A percentile compares a stretch with the other conserved stretches of the same genome.
phyloP scores from a whole-genome alignment of 495 filamentous ascomycete genomes.

The Podospora sp. region DNA sequence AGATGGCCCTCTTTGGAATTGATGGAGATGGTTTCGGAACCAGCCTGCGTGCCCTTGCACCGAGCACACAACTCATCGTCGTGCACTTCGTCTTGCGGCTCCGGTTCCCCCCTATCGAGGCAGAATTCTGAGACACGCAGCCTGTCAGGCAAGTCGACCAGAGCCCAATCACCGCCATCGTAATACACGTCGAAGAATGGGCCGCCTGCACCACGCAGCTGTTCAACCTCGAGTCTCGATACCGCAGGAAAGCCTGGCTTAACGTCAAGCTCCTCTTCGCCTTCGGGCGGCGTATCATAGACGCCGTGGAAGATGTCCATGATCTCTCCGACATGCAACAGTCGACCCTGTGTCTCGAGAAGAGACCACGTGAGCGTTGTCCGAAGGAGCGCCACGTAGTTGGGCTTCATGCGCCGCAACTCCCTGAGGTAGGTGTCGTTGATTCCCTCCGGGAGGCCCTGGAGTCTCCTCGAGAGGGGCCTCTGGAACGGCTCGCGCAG shows the following conservation, averaged over 20 bases:
- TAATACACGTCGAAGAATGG: slow-evolving; percentile 20
- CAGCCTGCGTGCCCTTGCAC: slow-evolving; percentile 15
- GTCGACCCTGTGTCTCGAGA: slow-evolving; percentile 15
- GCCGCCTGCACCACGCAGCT: slow-evolving; percentile 24
- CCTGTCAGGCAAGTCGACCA: slow-evolving; percentile 5
- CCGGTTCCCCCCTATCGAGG: slow-evolving; percentile 5
- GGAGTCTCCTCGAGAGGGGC: slow-evolving; percentile 26
- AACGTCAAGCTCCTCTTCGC: background rate
- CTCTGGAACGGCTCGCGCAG: slow-evolving; percentile 31
- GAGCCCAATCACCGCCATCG: slow-evolving; percentile 9
- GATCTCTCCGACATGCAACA: slow-evolving; percentile 23
- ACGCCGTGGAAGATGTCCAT: slow-evolving; percentile 32
- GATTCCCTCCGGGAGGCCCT: slow-evolving; percentile 25
- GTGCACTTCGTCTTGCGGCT: slow-evolving; percentile 4
- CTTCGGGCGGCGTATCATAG: slow-evolving; percentile 15
- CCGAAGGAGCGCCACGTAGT: slow-evolving; percentile 32
- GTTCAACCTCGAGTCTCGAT: slow-evolving; percentile 25
- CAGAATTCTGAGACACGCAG: slow-evolving; percentile 24
- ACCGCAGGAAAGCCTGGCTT: slow-evolving; percentile 17
- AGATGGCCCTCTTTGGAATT: slow-evolving; percentile 26
- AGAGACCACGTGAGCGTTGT: slow-evolving; percentile 31
- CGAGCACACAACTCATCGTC: slow-evolving; percentile 22
- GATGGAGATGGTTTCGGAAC: slow-evolving; percentile 19
- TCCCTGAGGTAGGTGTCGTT: slow-evolving; percentile 26
- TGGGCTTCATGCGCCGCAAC: slow-evolving; percentile 28